These are phyloP conservation scores for Flaveria brownii DNA, from an alignment of 129 eudicot genomes.

Conservation along the genomic window DNA sequence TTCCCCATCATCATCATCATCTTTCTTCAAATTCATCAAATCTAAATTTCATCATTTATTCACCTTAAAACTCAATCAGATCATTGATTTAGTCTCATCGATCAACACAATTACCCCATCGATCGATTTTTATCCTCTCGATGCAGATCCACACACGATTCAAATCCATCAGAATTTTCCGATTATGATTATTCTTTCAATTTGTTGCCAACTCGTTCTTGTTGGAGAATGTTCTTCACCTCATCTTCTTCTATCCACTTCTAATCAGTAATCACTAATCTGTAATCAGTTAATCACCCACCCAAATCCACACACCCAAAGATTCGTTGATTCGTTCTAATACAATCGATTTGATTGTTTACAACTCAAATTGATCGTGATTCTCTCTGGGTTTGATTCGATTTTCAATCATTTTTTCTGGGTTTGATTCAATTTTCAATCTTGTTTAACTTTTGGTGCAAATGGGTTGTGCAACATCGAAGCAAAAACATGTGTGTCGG, in stretches of 20 bases:
- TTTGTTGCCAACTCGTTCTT: constrained; percentile 26
- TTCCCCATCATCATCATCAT: background rate
- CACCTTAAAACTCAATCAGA: background rate
- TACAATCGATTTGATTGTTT: background rate
- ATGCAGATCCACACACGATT: constrained; percentile 19
- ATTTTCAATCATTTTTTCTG: too few relatives aligned
- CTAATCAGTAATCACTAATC: too few relatives aligned
- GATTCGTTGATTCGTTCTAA: background rate
- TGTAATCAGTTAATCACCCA: too few relatives aligned
- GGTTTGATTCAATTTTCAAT: background rate
- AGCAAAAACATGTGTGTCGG: constrained; percentile 57
- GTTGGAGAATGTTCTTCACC: background rate
- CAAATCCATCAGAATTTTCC: background rate
- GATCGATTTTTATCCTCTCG: constrained; percentile 28
- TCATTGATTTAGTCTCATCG: constrained; percentile 11
- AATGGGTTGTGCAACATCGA: constrained; percentile 91
- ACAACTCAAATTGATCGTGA: too few relatives aligned
- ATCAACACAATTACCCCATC: constrained; percentile 11
- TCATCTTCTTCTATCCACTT: constrained; percentile 46
- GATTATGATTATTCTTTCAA: constrained; percentile 7
- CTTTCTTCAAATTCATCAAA: background rate
- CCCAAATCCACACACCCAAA: background rate
- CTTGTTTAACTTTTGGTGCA: background rate
- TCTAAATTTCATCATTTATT: background rate
- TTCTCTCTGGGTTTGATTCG: too few relatives aligned